Evolutionary conservation across 805 yeast species (phyloP).

Genomic region (Barnettozyma botsteinii): DNA sequence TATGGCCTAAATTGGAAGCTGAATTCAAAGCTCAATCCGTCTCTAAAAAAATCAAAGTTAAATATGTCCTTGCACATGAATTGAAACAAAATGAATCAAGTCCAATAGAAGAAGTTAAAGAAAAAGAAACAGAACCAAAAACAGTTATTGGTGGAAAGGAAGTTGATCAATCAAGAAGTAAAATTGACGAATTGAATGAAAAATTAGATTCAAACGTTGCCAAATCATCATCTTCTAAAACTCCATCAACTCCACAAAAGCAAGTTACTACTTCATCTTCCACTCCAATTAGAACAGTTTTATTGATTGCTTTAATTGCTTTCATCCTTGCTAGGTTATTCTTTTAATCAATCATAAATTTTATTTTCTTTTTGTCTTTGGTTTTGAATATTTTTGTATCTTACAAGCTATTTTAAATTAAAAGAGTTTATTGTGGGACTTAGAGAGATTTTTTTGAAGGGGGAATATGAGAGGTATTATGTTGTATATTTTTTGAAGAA

Average conservation of each 20-base stretch:
- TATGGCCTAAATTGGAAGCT: slow-evolving; percentile 71
- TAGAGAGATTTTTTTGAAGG: too few relatives aligned
- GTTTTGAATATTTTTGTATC: background rate
- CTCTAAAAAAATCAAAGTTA: slow-evolving; percentile 64
- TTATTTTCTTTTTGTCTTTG: background rate
- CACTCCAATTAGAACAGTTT: slow-evolving; percentile 46
- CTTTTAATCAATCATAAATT: slow-evolving; percentile 20
- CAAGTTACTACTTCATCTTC: slow-evolving; percentile 28
- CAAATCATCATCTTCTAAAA: slow-evolving; percentile 14
- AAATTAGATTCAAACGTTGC: slow-evolving; percentile 39
- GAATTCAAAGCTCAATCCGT: slow-evolving; percentile 48
- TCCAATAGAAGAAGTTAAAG: slow-evolving; percentile 2
- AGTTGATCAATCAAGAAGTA: slow-evolving; percentile 33
- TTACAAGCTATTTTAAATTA: too few relatives aligned
- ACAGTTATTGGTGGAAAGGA: slow-evolving; percentile 25
- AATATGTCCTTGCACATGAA: slow-evolving; percentile 32
- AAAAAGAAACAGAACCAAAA: slow-evolving; percentile 5
- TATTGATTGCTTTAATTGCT: slow-evolving; percentile 48
- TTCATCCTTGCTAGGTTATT: slow-evolving; percentile 67
- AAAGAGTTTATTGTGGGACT: too few relatives aligned
- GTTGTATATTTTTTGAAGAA: background rate
- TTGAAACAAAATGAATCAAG: slow-evolving; percentile 16
- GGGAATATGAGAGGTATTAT: background rate
- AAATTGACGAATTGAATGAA: slow-evolving; percentile 38
- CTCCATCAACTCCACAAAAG: slow-evolving; percentile 13